Base-by-base conservation (phyloP, 768 basidiomycete species). In the Agaricus sinodeliciosus region DNA sequence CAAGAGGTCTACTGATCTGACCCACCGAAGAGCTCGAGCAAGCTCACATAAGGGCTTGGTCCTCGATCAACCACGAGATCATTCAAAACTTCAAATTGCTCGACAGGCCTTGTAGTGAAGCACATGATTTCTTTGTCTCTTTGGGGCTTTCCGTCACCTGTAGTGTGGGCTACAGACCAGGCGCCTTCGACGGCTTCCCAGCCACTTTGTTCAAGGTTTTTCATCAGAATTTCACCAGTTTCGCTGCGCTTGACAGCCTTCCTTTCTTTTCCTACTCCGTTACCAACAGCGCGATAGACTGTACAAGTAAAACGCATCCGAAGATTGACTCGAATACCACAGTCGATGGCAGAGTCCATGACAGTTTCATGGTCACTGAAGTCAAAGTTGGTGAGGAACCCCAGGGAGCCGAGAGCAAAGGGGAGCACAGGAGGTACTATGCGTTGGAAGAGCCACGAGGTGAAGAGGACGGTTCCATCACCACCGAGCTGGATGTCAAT, bases 231-330 rank as follows among this genome's bases (percentile, higher is more conserved):
- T 65, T 96, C 94, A 9, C 96, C 96, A 1, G 93, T 94, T 56
- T 91, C 88, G 2, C 82, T 90, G 61, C 88, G 92, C 71, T 95
- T 94, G 47, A 97, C 85, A 0, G 95, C 96, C 55, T 88, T 86
- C 22, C 82, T 77, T 43, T 76, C 71, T 60, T 75, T 82, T 19
- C 80, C 78, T 55, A 84, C 78, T 62, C 87, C 88, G 12, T 82
- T 80, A 22, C 81, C 77, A 40, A 96, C 83, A 4, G 94, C 89
- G 37, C 96, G 89, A 67, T 95, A 99, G 11, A 99, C 91, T 4
- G 96, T 98, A 68, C 96, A 98, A 7, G 95, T 98, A 68, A 99
- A 99, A 26, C 96, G 85, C 96, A 99, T 99, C 45, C 96, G 87
- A 12, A 99, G 76, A 66, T 99, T 99, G 51, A 98, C 94, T 8